Evolutionary conservation across 2,329 filamentous ascomycete genomes (phyloP), one percentile per base, ranked within the genome.

Genomic region (Apiospora koreana): DNA sequence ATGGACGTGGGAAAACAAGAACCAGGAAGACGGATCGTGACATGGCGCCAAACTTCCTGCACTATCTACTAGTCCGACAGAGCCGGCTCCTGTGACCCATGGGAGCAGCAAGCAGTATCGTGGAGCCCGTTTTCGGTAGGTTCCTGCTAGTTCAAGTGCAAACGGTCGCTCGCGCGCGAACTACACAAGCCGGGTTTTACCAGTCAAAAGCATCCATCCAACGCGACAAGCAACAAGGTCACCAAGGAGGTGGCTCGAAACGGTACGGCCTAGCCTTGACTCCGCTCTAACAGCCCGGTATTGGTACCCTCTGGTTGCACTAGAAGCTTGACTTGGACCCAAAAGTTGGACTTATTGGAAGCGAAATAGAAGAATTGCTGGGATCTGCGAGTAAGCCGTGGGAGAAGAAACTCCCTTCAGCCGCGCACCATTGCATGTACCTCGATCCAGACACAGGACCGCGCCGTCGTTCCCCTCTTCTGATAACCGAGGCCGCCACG

Each of bases 1-100:
- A 31, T 28, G 54, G 31, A 18, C 21, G 31, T 35, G 28, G 28
- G 12, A 58, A 35, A 62, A 62, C 21, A 62, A 62, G 54, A 62
- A 38, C 54, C 28, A 62, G 54, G 28, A 62, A 38, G 54, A 62
- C 54, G 54, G 54, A 23, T 62, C 54, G 21, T 62, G 21, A 12
- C 54, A 62, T 62, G 54, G 54, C 9, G 54, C 54, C 54, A 62
- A 23, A 38, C 31, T 62, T 62, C 54, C 54, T 38, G 54, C 54
- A 38, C 54, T 58, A 58, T 58, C 28, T 58, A 25, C 28, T 58
- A 58, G 50, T 18, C 28, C 50, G 50, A 10, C 50, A 58, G 28
- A 58, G 16, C 50, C 50, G 50, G 50, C 28, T 18, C 28, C 21
- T 58, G 28, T 58, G 50, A 58, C 25, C 50, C 50, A 58, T 21